Evolutionary conservation across 2,329 filamentous ascomycete species (phyloP).

Genomic region (Meredithiella fracta): DNA sequence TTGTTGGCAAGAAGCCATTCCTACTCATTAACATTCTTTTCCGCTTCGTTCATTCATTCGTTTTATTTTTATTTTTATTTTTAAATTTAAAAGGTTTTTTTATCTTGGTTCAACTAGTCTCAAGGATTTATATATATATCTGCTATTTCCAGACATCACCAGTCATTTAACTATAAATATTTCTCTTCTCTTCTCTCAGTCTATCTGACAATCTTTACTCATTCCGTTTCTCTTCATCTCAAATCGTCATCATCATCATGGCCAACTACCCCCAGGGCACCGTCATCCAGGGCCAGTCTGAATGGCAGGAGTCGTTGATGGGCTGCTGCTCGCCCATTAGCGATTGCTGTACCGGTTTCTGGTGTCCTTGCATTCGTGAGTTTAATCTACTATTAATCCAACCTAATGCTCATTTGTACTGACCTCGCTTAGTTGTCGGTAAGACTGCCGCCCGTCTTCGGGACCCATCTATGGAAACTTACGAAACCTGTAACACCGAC

Average conservation of each 20-base stretch:
- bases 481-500: constrained; percentile 25
- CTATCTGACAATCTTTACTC: neutral
- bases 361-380: constrained; percentile 29
- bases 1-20: too few species aligned
- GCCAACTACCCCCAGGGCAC: neutral
- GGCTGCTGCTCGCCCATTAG: constrained; percentile 25
- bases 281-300: neutral
- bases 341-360: constrained; percentile 25
- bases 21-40: too few species aligned
- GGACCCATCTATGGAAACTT: constrained; percentile 26
- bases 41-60: too few species aligned
- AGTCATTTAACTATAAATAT: too few species aligned
- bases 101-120: too few species aligned
- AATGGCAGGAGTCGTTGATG: constrained; percentile 25
- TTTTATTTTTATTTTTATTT: too few species aligned
- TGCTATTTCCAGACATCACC: too few species aligned
- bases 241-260: neutral
- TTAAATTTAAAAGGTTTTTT: too few species aligned
- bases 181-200: neutral
- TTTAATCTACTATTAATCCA: constrained; percentile 15
- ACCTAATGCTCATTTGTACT: too few species aligned
- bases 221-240: neutral
- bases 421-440: constrained; percentile 24
- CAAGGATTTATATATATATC: too few species aligned
- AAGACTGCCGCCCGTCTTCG: constrained; percentile 29